A percentile compares a stretch with the other conserved stretches of the same genome.
phyloP scores from a whole-genome alignment of 2,329 filamentous ascomycete genomes.

The Tolypocladium endophyticum region DNA sequence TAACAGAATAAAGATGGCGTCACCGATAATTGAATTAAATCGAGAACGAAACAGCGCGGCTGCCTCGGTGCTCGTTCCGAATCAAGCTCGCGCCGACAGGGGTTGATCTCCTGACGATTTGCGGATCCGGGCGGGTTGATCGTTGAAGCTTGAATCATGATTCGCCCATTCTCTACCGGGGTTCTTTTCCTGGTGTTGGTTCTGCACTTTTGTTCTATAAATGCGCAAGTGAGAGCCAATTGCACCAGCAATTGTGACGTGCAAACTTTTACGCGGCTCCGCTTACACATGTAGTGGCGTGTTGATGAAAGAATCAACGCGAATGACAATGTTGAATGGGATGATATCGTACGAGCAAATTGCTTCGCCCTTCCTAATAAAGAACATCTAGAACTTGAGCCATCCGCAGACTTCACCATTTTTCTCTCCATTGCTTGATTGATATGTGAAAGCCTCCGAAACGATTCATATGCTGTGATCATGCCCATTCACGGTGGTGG shows the following conservation, averaged over 20 bases:
- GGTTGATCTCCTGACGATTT: neutral
- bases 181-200: neutral
- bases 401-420: too few relatives aligned
- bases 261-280: too few relatives aligned
- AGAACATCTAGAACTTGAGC: neutral
- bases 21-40: neutral
- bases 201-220: neutral
- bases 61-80: neutral
- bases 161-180: neutral
- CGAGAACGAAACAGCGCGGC: neutral
- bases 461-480: neutral
- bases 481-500: neutral
- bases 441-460: neutral
- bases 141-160: neutral
- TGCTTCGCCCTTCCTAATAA: neutral
- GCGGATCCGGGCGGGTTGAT: neutral
- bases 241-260: too few relatives aligned
- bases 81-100: neutral
- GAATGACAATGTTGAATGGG: neutral
- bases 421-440: neutral
- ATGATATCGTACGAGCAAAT: neutral
- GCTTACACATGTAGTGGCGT: neutral
- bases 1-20: too few relatives aligned
- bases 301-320: neutral
- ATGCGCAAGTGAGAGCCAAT: neutral